These are phyloP conservation scores for Tricholoma sp. DNA, from an alignment of 768 basidiomycete species.

Conservation along the genomic window DNA sequence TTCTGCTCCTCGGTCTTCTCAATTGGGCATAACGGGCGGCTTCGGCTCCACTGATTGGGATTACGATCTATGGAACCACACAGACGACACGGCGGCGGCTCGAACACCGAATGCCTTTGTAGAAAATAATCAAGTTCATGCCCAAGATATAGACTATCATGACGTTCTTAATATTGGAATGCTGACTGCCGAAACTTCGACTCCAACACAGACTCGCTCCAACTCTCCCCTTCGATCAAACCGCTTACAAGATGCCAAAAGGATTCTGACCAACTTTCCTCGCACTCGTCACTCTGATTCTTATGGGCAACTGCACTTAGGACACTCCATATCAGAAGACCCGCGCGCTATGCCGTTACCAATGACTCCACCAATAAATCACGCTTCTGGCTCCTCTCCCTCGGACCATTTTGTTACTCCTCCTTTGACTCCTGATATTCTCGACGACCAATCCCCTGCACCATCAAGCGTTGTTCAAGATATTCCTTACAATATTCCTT, in stretches of 20 bases:
- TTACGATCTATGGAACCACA: conserved; percentile 7
- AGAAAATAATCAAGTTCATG: neutral
- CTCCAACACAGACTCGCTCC: conserved; percentile 18
- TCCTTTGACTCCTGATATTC: conserved; percentile 23
- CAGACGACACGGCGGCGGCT: conserved; percentile 8
- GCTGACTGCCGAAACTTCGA: conserved; percentile 8
- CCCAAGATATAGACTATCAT: conserved; percentile 2
- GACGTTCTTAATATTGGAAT: conserved; percentile 1
- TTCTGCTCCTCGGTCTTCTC: conserved; percentile 13
- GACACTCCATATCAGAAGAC: neutral
- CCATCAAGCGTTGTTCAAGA: conserved; percentile 3
- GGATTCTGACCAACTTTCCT: conserved; percentile 16
- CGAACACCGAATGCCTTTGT: conserved; percentile 2
- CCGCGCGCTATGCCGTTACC: neutral
- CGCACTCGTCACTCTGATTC: conserved; percentile 12
- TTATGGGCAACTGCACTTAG: conserved; percentile 2
- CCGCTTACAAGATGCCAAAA: conserved; percentile 18
- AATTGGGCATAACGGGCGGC: conserved; percentile 10
- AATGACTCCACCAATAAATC: neutral
- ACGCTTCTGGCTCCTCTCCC: neutral
- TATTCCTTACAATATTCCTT: conserved; percentile 1
- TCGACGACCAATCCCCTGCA: conserved; percentile 11
- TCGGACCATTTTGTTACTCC: conserved; percentile 16
- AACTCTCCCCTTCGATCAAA: conserved; percentile 14
- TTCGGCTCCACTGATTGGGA: neutral